Evolutionary conservation across 140 eudicot species (phyloP).

Genomic region (Anethum foeniculum): DNA sequence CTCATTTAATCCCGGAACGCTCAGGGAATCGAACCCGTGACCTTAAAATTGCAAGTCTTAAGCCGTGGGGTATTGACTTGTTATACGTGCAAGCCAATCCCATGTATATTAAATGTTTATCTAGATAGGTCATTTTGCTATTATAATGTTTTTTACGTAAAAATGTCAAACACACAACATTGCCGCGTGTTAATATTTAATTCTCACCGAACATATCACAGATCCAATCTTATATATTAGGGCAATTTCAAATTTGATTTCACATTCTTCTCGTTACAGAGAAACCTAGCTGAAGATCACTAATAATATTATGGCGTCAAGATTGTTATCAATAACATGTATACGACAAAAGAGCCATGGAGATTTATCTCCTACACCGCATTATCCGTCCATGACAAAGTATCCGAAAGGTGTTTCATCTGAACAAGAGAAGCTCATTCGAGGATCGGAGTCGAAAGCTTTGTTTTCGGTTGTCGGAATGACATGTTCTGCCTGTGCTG

Average conservation of each 20-base stretch:
- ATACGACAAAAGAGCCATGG: constrained; percentile 38
- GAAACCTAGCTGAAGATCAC: background rate
- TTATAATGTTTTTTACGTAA: background rate
- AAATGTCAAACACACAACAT: background rate
- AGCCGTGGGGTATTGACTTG: no score
- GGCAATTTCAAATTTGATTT: background rate
- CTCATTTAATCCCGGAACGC: no score
- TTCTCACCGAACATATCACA: background rate
- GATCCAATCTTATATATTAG: background rate
- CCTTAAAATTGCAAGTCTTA: no score
- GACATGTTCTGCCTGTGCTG: constrained; percentile 97
- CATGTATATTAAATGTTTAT: background rate
- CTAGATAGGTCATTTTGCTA: background rate
- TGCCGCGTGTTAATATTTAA: background rate
- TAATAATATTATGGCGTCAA: constrained; percentile 35
- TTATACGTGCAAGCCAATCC: background rate
- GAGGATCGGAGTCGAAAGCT: constrained; percentile 44
- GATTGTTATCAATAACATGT: constrained; percentile 55
- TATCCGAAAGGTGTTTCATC: constrained; percentile 67
- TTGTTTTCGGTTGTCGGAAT: constrained; percentile 79
- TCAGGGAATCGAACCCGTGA: no score
- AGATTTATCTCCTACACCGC: constrained; percentile 57
- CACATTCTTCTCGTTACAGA: background rate
- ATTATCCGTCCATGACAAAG: constrained; percentile 87
- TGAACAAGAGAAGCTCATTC: constrained; percentile 37